Evolutionary conservation across 495 filamentous ascomycete genomes (phyloP), one percentile per base, ranked within the genome.

Genomic region (Neurospora sp.): DNA sequence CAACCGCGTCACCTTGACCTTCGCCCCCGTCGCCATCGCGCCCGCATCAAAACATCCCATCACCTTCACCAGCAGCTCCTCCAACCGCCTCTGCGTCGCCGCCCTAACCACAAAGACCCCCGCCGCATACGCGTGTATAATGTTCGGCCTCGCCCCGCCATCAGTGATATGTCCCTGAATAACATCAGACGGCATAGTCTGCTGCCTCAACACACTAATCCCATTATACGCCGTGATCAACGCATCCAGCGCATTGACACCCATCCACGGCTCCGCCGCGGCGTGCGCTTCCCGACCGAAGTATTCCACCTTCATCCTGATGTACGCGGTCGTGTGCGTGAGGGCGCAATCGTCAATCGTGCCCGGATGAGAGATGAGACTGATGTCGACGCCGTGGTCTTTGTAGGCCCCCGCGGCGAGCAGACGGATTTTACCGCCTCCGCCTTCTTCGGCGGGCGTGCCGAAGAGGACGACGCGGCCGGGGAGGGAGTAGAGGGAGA

Each of bases 381-480:
- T 88, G 72, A 91, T 85, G 76, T 91, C 89, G n/a, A 91, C 89
- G 40, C 80, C 77, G 45, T 83, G 71, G 18, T 83, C 83, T 40
- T 85, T 81, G 78, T 91, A 92, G 5, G 90, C 91, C 0, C 89
- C 89, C 1, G 84, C 86, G 20, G 91, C 78, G 39, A 92, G 83
- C 9, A 92, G 83, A 59, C 86, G 87, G 71, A 89, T 89, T 78
- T 93, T 92, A 31, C 91, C 91, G 12, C 89, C 89, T 20, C 44
- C 68, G 27, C 76, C 88, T 82, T 93, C 91, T 79, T 93, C 91
- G 0, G 88, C 91, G 1, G 91, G 91, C 0, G 91, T 93, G 22
- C 91, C 91, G 37, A 93, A 86, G 40, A 93, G 75, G 59, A 89
- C 80, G 0, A 90, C 82, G 59, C 88, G 88, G 6, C 91, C 91